Evolutionary conservation across 148 eudicot genomes (phyloP).

Genomic region (Arctostaphylos glauca): DNA sequence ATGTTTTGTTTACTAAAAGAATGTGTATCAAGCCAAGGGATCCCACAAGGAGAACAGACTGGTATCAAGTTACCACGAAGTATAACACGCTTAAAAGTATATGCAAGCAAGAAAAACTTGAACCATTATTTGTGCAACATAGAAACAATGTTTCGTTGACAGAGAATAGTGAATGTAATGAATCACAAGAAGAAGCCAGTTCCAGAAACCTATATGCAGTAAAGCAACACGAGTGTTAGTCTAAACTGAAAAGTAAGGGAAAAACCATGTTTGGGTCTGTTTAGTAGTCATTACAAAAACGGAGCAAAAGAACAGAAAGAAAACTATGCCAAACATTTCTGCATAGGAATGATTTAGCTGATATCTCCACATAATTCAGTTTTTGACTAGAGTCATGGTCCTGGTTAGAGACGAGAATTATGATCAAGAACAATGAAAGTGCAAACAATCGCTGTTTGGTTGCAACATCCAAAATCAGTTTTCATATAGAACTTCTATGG

Average conservation of each 20-base stretch:
- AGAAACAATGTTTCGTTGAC: neutral
- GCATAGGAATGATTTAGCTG: neutral
- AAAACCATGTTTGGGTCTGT: neutral
- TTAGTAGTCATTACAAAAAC: neutral
- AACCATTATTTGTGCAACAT: too few species aligned
- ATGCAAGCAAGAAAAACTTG: neutral
- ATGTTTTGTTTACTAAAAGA: neutral
- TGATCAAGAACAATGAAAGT: neutral
- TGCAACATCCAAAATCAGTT: neutral
- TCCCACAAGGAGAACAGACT: neutral
- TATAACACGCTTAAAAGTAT: neutral
- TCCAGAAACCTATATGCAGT: neutral
- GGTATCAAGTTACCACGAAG: neutral
- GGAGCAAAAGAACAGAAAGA: neutral
- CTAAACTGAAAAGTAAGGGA: neutral
- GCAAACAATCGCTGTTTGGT: neutral
- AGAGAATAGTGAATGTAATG: neutral
- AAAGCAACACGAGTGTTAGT: neutral
- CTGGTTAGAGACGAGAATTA: neutral
- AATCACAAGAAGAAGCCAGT: neutral
- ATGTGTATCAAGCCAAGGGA: neutral
- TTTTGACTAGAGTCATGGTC: neutral
- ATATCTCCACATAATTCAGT: neutral
- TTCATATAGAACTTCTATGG: neutral
- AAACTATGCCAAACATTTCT: neutral